Conservation (phyloP, 176 grass and related monocot genomes). For the Triticum aestivum region DNA sequence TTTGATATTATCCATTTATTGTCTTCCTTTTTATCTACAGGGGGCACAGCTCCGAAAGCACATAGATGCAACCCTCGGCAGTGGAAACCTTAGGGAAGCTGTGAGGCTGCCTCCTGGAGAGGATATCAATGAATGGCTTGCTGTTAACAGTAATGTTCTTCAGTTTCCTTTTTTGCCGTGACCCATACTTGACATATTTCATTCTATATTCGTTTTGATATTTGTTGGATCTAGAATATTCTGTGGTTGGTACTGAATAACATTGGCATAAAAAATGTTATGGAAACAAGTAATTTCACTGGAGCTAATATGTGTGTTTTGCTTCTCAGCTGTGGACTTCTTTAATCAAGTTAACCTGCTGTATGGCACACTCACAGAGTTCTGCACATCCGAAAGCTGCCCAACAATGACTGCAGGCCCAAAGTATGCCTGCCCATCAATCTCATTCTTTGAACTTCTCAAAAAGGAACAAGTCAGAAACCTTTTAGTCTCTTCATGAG, state of each 20-base stretch:
- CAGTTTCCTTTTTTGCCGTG: neutral
- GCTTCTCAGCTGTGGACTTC: slow-evolving; percentile 94
- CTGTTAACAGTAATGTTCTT: slow-evolving; percentile 91
- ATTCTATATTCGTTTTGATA: neutral
- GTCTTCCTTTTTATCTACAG: slow-evolving; percentile 40
- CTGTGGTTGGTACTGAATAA: neutral
- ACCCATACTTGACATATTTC: neutral
- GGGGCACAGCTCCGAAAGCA: slow-evolving; percentile 93
- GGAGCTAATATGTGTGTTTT: slow-evolving; percentile 35
- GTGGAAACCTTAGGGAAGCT: slow-evolving; percentile 99
- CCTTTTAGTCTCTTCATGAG: neutral
- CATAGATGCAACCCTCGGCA: slow-evolving; percentile 95
- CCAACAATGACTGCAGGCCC: slow-evolving; percentile 97
- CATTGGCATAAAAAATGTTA: neutral
- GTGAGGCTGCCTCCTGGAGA: slow-evolving; percentile 96
- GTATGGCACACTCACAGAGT: slow-evolving; percentile 88
- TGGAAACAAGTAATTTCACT: neutral
- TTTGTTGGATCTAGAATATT: neutral
- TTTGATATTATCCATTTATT: neutral
- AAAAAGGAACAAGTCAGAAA: neutral
- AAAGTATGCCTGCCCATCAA: slow-evolving; percentile 50
- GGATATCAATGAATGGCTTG: slow-evolving; percentile 99
- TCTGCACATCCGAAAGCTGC: slow-evolving; percentile 93
- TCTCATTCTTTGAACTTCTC: slow-evolving; percentile 5
- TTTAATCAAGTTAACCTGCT: slow-evolving; percentile 99